Conservation (phyloP, 2,329 filamentous ascomycete species). For the Xylariaceae sp. region DNA sequence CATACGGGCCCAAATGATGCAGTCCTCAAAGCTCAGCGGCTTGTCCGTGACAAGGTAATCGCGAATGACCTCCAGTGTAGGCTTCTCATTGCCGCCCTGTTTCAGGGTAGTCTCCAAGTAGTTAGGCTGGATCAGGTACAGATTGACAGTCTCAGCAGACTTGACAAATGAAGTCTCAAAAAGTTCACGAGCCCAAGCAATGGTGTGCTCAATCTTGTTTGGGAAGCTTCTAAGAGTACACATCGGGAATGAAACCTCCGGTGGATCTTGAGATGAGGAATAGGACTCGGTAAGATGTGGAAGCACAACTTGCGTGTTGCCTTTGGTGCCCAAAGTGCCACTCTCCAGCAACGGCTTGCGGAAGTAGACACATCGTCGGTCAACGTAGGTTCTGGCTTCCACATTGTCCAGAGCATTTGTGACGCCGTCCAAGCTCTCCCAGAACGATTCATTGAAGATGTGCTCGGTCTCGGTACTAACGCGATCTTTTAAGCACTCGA, state of each 20-base stretch:
- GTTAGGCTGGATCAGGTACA: conserved; percentile 87
- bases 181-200: conserved; percentile 94
- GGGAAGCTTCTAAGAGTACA: conserved; percentile 96
- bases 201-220: conserved; percentile 97
- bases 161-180: conserved; percentile 95
- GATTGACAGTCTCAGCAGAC: conserved; percentile 88
- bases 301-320: conserved; percentile 94
- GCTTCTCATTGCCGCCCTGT: conserved; percentile 92
- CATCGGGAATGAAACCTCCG: conserved; percentile 99
- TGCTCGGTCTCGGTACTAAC: conserved; percentile 91
- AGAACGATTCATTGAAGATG: conserved; percentile 92
- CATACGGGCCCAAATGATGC: conserved; percentile 89
- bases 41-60: conserved; percentile 91
- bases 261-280: conserved; percentile 93
- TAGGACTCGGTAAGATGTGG: conserved; percentile 94
- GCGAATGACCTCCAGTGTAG: conserved; percentile 83
- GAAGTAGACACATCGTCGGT: conserved; percentile 96
- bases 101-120: conserved; percentile 85
- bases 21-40: conserved; percentile 90
- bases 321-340: conserved; percentile 97
- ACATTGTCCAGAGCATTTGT: conserved; percentile 98
- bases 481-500: conserved; percentile 80
- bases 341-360: conserved; percentile 94
- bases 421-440: conserved; percentile 81
- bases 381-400: conserved; percentile 93